Evolutionary conservation across 441 rosid species (phyloP), one percentile per base, ranked within the genome.

Genomic region (Croton setiger): DNA sequence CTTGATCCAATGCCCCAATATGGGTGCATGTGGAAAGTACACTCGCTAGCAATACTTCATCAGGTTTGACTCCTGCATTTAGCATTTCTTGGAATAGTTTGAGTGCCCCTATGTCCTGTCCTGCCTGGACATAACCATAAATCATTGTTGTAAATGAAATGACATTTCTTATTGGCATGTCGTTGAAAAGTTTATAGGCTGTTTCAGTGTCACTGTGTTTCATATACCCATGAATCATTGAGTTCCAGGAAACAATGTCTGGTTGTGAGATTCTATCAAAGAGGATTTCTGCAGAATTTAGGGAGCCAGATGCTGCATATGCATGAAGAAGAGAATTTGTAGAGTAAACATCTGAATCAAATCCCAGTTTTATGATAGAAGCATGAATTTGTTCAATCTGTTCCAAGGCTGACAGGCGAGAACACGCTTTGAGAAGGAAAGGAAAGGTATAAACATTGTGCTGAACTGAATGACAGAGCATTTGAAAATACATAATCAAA

Each of bases 91-190:
- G 76, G 63, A 82, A 87, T 45, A 89, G 76, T 14, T 54, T 54
- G 59, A 91, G 75, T 35, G 93, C 93, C 75, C 87, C 85, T 58
- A 76, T 72, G 51, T 89, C 83, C 60, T 69, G 76, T 53, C 97
- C 91, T 43, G 87, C 89, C 49, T 79, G 79, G 11, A 82, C 90
- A 75, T 82, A 86, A 67, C 90, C 96, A 70, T 84, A 85, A 63
- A 91, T 87, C 72, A 91, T 87, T 63, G 87, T 77, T 74, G 88
- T 91, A 91, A 88, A 91, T 57, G 96, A 85, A 33, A 91, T 85
- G 14, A 72, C 69, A 72, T 91, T 90, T 77, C 79, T 87, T 4
- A 45, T 73, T 44, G 71, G 54, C 93, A 87, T 89, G 73, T 67
- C 31, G 18, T 75, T 85, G 69, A 91, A 91, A 83, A 87, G 41